Base-by-base conservation (phyloP, 177 flowering plant species). In the Vitis hybrid region DNA sequence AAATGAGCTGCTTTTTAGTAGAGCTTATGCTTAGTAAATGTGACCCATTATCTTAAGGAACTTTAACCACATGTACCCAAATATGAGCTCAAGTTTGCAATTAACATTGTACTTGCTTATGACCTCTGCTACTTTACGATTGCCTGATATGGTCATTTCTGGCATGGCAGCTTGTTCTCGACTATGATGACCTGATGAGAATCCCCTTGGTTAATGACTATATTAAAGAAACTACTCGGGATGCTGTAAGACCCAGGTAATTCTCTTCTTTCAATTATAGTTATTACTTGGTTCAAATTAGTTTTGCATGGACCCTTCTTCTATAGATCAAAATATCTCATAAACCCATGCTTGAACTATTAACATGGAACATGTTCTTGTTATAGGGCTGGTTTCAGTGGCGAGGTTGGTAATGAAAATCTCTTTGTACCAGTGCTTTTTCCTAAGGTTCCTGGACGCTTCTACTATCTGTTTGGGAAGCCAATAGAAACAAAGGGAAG, bases 391-490 rank as follows among this genome's bases (percentile, higher is more conserved):
- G 79, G 79, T 34, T 50, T 64, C 11, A 50, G 30, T 2, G 91
- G 91, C 18, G 91, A 88, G 75, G 82, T 84, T 18, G 89, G 75
- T 6, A 81, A 81, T 51, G 84, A 85, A 64, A 73, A 80, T 1
- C 75, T 93, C 12, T 81, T 52, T 63, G 0, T 83, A 14, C 98
- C 98, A 1, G 89, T 83, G 4, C 4, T 90, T 52, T 63, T 86
- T 54, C 98, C 96, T 23, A 23, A 93, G 76, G 2, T 88, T 8
- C 98, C 98, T 0, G 98, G 98, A 3, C 87, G 98, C 6, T 80
- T 89, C 48, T 93, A 93, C 79, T 89, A 81, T 77, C 80, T 87
- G 59, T 93, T 90, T 69, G 98, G 97, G 62, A 88, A 91, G 74
- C 96, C 97, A 12, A 84, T 91, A 52, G 73, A 80, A 63, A 91